Percentiles rank a stretch among this genome's conserved stretches.
Evolutionary conservation across 2,329 filamentous ascomycete species (phyloP).

Genomic region (Claviceps arundinis): DNA sequence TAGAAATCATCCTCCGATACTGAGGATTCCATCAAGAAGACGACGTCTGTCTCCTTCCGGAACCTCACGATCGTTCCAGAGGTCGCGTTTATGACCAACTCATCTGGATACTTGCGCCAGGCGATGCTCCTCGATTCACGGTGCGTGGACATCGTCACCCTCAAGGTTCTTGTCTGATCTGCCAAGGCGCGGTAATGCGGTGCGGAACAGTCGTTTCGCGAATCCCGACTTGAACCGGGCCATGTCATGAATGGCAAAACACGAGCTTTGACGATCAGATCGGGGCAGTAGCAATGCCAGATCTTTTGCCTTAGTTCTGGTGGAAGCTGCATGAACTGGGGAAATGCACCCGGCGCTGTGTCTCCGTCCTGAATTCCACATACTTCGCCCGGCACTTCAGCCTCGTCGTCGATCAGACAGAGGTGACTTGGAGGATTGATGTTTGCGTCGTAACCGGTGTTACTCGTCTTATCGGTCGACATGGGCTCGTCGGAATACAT

Average conservation of each 20-base stretch:
- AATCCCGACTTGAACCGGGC: neutral
- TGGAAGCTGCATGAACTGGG: constrained; percentile 16
- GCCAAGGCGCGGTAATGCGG: constrained; percentile 13
- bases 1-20: neutral
- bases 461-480: constrained; percentile 1
- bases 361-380: neutral
- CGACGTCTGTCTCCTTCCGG: constrained; percentile 18
- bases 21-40: constrained; percentile 12
- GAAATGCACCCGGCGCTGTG: constrained; percentile 8
- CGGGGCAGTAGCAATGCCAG: constrained; percentile 21
- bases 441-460: constrained; percentile 2
- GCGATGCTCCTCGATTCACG: constrained; percentile 22
- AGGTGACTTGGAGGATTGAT: neutral
- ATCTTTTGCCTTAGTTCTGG: constrained; percentile 20
- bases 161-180: constrained; percentile 16
- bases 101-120: constrained; percentile 18
- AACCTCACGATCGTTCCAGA: constrained; percentile 15
- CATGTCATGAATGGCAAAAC: constrained; percentile 8
- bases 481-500: neutral
- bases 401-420: constrained; percentile 7
- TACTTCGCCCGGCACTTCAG: constrained; percentile 3
- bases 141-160: constrained; percentile 20
- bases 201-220: constrained; percentile 7
- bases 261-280: constrained; percentile 13
- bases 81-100: constrained; percentile 15